A percentile compares a stretch with the other conserved stretches of the same genome.
phyloP scores from a whole-genome alignment of 805 yeast genomes.

The Metschnikowia bowlesiae region DNA sequence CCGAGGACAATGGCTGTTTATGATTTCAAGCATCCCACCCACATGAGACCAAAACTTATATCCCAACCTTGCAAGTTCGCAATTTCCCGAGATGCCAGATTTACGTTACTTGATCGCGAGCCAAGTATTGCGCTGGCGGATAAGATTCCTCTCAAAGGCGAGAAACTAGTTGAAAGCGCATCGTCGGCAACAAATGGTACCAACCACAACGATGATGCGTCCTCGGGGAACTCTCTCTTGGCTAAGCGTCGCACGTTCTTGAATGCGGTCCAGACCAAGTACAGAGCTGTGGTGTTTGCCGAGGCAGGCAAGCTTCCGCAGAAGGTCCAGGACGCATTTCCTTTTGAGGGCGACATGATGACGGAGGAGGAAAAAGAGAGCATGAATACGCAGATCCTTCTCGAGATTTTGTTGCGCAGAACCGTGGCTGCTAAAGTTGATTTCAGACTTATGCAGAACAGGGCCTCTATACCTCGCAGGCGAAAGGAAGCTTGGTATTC shows the following conservation, averaged over 20 bases:
- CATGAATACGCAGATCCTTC: slow-evolving; percentile 29
- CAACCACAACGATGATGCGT: neutral
- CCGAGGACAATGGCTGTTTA: slow-evolving; percentile 27
- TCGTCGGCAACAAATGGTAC: neutral
- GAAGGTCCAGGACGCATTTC: slow-evolving; percentile 25
- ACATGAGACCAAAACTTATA: slow-evolving; percentile 11
- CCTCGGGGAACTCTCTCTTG: slow-evolving; percentile 3
- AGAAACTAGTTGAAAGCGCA: neutral
- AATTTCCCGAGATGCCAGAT: slow-evolving; percentile 9
- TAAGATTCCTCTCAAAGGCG: slow-evolving; percentile 1
- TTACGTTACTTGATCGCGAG: slow-evolving; percentile 3
- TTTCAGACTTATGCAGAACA: slow-evolving; percentile 23
- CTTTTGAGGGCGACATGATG: slow-evolving; percentile 26
- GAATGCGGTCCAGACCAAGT: slow-evolving; percentile 21
- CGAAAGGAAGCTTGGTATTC: neutral
- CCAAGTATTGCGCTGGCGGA: neutral
- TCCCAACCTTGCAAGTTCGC: slow-evolving; percentile 6
- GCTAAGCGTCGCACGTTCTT: slow-evolving; percentile 17
- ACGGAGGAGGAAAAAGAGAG: slow-evolving; percentile 22
- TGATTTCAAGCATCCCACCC: slow-evolving; percentile 17
- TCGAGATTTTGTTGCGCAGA: slow-evolving; percentile 36
- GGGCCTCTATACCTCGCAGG: neutral
- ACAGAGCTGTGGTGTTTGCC: slow-evolving; percentile 24
- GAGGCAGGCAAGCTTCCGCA: slow-evolving; percentile 22
- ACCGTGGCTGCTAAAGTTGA: slow-evolving; percentile 40